These are phyloP conservation scores for Dicorynia guianensis DNA, from an alignment of 306 rosid species.

Conservation along the genomic window DNA sequence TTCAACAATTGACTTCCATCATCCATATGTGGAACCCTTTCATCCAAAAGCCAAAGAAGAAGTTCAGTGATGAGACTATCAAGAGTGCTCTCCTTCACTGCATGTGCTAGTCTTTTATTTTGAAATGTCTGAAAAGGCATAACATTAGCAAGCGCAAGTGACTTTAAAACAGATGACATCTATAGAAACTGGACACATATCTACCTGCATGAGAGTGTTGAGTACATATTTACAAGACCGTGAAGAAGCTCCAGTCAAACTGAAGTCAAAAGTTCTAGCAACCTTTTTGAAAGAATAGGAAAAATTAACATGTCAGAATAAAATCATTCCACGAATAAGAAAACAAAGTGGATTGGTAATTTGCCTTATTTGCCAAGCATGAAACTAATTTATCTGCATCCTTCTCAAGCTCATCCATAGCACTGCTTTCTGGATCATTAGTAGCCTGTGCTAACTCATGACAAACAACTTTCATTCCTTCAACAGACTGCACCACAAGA, in stretches of 20 bases:
- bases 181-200: background rate
- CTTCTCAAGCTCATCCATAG: slow-evolving; percentile 84
- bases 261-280: slow-evolving; percentile 97
- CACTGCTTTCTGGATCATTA: slow-evolving; percentile 88
- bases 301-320: background rate
- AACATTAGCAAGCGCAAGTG: slow-evolving; percentile 20
- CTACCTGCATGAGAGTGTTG: slow-evolving; percentile 98
- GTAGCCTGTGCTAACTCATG: slow-evolving; percentile 96
- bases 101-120: slow-evolving; percentile 91
- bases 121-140: slow-evolving; percentile 79
- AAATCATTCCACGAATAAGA: background rate
- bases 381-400: slow-evolving; percentile 96
- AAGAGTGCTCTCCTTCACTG: slow-evolving; percentile 90
- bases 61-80: slow-evolving; percentile 97
- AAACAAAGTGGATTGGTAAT: background rate
- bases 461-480: slow-evolving; percentile 99
- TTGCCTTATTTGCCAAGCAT: slow-evolving; percentile 91
- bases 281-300: slow-evolving; percentile 58
- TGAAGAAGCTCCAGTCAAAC: slow-evolving; percentile 93
- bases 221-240: slow-evolving; percentile 99
- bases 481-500: slow-evolving; percentile 79
- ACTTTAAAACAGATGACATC: background rate
- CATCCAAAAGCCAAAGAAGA: slow-evolving; percentile 98
- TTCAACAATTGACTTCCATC: slow-evolving; percentile 97
- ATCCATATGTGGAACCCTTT: slow-evolving; percentile 98